Percentiles rank a stretch among this genome's conserved stretches.
phyloP scores from a whole-genome alignment of 768 basidiomycete species.

The Rhizopogon roseolus region DNA sequence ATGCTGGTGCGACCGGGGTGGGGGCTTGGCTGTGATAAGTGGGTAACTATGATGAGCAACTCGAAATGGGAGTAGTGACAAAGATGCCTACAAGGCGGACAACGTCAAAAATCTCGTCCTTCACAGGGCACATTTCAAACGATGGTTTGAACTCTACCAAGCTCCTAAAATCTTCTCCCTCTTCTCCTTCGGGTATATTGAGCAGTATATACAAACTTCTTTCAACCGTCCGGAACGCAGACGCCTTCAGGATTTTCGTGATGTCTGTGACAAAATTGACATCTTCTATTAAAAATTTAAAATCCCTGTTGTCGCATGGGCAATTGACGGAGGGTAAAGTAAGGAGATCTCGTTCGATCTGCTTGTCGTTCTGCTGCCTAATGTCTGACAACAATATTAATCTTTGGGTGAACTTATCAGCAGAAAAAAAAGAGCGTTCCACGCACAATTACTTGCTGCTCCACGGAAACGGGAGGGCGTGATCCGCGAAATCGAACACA shows the following conservation, averaged over 20 bases:
- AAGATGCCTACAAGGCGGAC: background rate
- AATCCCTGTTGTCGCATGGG: background rate
- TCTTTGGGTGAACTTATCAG: background rate
- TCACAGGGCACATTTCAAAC: background rate
- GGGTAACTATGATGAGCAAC: background rate
- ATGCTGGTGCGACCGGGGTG: background rate
- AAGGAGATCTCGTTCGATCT: conserved; percentile 1
- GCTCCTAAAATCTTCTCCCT: background rate
- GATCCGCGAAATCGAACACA: conserved; percentile 5
- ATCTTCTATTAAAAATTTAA: background rate
- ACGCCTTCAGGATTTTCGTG: conserved; percentile 3
- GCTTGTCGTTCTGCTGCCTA: background rate
- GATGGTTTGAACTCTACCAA: background rate
- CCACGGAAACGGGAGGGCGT: background rate
- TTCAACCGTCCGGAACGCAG: conserved; percentile 1
- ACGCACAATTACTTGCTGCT: background rate
- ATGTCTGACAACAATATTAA: background rate
- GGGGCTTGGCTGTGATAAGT: background rate
- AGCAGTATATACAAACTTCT: conserved; percentile 1
- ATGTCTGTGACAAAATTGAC: conserved; percentile 3
- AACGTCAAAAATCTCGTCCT: background rate
- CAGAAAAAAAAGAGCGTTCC: background rate
- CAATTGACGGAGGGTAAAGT: background rate
- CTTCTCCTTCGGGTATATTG: background rate
- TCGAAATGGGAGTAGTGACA: background rate